Evolutionary conservation across 2,329 filamentous ascomycete genomes (phyloP).

Genomic region (Didymella glomerata): DNA sequence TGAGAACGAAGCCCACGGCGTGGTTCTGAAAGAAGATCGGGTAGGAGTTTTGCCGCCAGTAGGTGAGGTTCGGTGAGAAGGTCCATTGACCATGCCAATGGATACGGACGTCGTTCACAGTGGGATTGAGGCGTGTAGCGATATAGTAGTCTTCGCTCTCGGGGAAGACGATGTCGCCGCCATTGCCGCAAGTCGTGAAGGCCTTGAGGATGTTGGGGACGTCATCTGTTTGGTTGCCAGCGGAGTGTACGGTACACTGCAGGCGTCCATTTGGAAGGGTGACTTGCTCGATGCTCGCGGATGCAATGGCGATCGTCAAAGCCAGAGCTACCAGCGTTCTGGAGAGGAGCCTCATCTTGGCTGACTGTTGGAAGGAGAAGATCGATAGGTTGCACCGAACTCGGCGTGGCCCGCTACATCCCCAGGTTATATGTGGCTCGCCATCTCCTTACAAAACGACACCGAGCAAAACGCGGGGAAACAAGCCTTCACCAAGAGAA

Average conservation of each 20-base stretch:
- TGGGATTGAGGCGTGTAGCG: constrained; percentile 6
- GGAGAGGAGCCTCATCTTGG: neutral
- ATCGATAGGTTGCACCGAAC: neutral
- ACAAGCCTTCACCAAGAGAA: constrained; percentile 5
- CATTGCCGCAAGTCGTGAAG: constrained; percentile 1
- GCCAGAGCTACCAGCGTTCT: neutral
- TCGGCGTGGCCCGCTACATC: no score
- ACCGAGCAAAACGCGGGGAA: constrained; percentile 1
- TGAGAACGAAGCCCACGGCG: constrained; percentile 9
- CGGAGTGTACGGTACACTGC: constrained; percentile 8
- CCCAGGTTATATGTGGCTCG: neutral
- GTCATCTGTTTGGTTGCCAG: constrained; percentile 6
- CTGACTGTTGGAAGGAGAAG: neutral
- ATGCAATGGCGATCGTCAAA: neutral
- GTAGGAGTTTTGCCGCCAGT: constrained; percentile 10
- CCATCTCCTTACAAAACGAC: neutral
- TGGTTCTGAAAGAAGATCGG: constrained; percentile 11
- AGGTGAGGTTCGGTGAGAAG: constrained; percentile 6
- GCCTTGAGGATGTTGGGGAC: constrained; percentile 6
- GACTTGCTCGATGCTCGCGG: neutral
- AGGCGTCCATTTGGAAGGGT: constrained; percentile 1
- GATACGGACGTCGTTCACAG: constrained; percentile 7
- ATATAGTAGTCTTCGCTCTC: constrained; percentile 9
- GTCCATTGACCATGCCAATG: constrained; percentile 15
- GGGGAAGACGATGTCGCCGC: constrained; percentile 9